Evolutionary conservation across 1,284 basidiomycete genomes (phyloP), one percentile per base, ranked within the genome.

Genomic region (Neolentinus lepideus): DNA sequence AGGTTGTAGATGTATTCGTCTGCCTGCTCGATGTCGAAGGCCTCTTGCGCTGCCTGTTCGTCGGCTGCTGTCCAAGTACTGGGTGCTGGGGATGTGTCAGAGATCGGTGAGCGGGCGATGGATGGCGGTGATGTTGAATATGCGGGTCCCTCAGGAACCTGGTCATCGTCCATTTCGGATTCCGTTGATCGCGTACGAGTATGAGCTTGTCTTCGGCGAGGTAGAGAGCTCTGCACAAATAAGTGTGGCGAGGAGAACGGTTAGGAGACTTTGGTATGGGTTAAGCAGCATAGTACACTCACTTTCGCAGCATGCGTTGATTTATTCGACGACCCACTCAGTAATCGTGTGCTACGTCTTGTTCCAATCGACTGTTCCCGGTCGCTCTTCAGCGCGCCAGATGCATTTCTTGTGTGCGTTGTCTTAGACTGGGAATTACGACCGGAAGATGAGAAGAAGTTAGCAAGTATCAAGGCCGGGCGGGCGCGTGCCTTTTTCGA

Each of bases 1-100:
- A 96, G 75, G 62, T 88, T 83, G 63, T 93, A 88, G 56, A 96
- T 76, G 71, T 90, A 88, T 63, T 88, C 79, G 58, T 95, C 92
- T 22, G 92, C 92, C 54, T 84, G 71, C 46, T 86, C 83, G 29
- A 73, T 73, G 60, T 88, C 85, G 60, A 85, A 87, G 27, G 80
- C 77, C 56, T 90, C 84, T 63, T 88, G 87, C 16, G 83, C 80
- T 22, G 82, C 80, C 62, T 79, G 80, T 62, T 89, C 83, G 51
- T 85, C 80, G 31, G 73, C 77, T 56, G 74, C 69, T 14, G 79
- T 82, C 83, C 79, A 82, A 58, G 71, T 75, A 57, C 73, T 77
- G 43, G 81, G 77, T 36, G 77, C 77, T 26, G 78, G 78, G n/a
- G 80, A 81, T 9, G 75, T 73, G 58, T 87, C 84, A 10, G 85